Conservation (phyloP, 768 basidiomycete species). For the Tulasnella sp. region DNA sequence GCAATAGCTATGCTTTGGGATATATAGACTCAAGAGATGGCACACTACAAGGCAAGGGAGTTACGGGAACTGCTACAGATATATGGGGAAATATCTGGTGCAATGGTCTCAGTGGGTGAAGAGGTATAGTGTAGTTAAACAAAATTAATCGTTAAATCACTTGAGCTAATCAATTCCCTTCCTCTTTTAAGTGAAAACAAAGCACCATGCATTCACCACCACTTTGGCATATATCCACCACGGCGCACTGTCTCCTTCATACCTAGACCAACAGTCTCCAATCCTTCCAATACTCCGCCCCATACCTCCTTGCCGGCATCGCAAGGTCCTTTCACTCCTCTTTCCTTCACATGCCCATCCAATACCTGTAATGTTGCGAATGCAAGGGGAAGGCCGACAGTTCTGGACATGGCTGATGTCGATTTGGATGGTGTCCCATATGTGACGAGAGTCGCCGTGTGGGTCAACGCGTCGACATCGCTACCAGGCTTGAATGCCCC, state of each 20-base stretch:
- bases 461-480: constrained; percentile 18
- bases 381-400: constrained; percentile 79
- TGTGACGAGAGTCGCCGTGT: constrained; percentile 52
- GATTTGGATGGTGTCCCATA: constrained; percentile 37
- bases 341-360: constrained; percentile 39
- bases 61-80: constrained; percentile 44
- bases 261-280: constrained; percentile 35
- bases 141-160: no score
- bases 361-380: constrained; percentile 61
- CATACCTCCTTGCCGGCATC: constrained; percentile 40
- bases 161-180: no score
- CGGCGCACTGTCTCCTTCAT: constrained; percentile 23
- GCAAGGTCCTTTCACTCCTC: constrained; percentile 61
- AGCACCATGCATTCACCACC: no score
- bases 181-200: no score
- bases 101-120: no score
- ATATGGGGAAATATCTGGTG: constrained; percentile 65
- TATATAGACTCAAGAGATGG: constrained; percentile 48
- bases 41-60: constrained; percentile 33
- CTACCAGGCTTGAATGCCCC: constrained; percentile 3
- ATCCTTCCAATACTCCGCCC: constrained; percentile 42
- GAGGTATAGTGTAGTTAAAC: no score
- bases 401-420: constrained; percentile 78
- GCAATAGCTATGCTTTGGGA: constrained; percentile 59
- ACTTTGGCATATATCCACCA: no score